Conservation (phyloP, 768 basidiomycete species). For the Lactarius pseudohatsudake region DNA sequence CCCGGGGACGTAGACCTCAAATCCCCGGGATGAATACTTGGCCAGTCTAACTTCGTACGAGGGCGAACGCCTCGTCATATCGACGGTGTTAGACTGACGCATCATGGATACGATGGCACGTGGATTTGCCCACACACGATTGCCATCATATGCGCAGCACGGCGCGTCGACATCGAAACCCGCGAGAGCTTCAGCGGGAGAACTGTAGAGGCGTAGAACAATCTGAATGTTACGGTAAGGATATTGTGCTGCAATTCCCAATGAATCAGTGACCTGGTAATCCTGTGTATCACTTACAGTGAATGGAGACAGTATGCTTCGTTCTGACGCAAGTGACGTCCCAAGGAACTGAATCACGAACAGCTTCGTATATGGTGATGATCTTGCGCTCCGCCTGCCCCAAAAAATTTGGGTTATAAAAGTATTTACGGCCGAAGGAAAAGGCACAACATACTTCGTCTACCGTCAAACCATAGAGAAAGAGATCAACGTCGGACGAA, state of each 20-base stretch:
- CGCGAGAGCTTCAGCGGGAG: slow-evolving; percentile 63
- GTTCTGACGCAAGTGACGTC: slow-evolving; percentile 66
- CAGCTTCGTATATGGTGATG: slow-evolving; percentile 57
- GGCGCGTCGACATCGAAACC: slow-evolving; percentile 69
- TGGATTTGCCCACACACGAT: slow-evolving; percentile 59
- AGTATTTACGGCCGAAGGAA: neutral
- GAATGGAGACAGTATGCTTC: slow-evolving; percentile 64
- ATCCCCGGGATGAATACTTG: slow-evolving; percentile 55
- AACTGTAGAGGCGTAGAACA: slow-evolving; percentile 61
- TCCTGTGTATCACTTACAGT: slow-evolving; percentile 41
- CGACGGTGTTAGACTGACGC: slow-evolving; percentile 64
- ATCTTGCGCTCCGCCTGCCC: slow-evolving; percentile 59
- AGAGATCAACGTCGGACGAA: slow-evolving; percentile 62
- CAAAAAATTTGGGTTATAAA: neutral
- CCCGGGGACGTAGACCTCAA: slow-evolving; percentile 57
- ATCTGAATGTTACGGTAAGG: slow-evolving; percentile 68
- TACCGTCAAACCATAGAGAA: slow-evolving; percentile 57
- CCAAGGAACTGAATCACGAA: slow-evolving; percentile 66
- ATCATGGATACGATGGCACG: slow-evolving; percentile 61
- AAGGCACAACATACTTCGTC: slow-evolving; percentile 43
- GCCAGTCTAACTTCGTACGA: slow-evolving; percentile 63
- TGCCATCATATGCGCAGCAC: slow-evolving; percentile 55
- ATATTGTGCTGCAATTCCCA: slow-evolving; percentile 50
- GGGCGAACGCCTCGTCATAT: slow-evolving; percentile 59
- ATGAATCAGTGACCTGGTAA: neutral